Percentiles rank a stretch among this genome's conserved stretches.
Evolutionary conservation across 148 eudicot species (phyloP).

Genomic region (Agrostemma githago): DNA sequence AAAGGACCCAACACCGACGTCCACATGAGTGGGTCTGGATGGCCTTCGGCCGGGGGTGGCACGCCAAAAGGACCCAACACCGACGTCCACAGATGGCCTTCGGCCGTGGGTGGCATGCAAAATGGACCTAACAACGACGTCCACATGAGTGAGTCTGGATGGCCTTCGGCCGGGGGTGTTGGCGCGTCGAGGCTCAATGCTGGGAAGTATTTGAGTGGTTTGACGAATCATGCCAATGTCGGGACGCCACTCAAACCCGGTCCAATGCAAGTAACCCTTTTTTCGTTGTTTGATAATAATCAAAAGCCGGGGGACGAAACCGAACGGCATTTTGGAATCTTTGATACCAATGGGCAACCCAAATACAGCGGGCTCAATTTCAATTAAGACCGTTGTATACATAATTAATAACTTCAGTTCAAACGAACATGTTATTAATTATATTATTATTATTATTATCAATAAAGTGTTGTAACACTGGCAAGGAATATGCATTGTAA

Average conservation of each 20-base stretch:
- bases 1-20: too few relatives aligned
- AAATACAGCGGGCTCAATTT: constrained; percentile 29
- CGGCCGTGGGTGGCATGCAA: background rate
- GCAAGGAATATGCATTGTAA: too few relatives aligned
- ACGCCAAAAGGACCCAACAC: too few relatives aligned
- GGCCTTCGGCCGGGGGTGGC: too few relatives aligned
- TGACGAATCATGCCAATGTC: constrained; percentile 24
- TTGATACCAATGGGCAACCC: constrained; percentile 24
- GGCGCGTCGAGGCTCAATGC: constrained; percentile 27
- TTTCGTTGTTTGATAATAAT: constrained; percentile 41
- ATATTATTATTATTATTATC: too few relatives aligned
- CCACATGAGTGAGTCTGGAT: constrained; percentile 17
- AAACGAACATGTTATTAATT: too few relatives aligned
- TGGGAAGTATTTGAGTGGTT: constrained; percentile 17
- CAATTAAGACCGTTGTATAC: background rate
- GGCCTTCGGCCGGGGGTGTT: constrained; percentile 24
- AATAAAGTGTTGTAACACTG: background rate
- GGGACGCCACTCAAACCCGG: constrained; percentile 36
- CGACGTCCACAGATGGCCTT: too few relatives aligned
- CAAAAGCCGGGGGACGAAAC: constrained; percentile 21
- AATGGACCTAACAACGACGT: background rate
- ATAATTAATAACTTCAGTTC: too few relatives aligned
- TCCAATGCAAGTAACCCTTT: constrained; percentile 26
- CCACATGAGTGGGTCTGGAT: too few relatives aligned
- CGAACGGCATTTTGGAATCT: constrained; percentile 40